Evolutionary conservation across 805 yeast genomes (phyloP).

Genomic region (Metschnikowia proteae): DNA sequence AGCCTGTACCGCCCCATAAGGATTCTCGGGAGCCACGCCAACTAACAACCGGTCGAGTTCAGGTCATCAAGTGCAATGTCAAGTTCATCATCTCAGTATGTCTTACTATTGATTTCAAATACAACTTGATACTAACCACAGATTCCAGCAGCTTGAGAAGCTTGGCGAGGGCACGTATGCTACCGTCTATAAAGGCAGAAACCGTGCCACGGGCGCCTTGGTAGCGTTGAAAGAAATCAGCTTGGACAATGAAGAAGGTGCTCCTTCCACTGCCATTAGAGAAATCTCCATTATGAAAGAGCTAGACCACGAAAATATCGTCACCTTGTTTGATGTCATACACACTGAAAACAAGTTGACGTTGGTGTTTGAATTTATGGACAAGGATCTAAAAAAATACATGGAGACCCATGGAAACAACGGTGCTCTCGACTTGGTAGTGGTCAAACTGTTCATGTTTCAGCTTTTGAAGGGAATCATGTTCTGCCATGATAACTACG

Average conservation of each 20-base stretch:
- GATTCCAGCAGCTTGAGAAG: conserved; percentile 64
- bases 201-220: conserved; percentile 77
- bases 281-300: conserved; percentile 96
- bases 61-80: conserved; percentile 25
- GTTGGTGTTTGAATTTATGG: conserved; percentile 89
- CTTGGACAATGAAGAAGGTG: conserved; percentile 94
- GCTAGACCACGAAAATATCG: conserved; percentile 87
- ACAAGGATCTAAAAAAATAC: conserved; percentile 86
- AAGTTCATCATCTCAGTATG: conserved; percentile 45
- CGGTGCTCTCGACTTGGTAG: conserved; percentile 68
- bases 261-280: conserved; percentile 96
- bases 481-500: conserved; percentile 81
- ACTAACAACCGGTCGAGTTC: background rate
- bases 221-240: conserved; percentile 95
- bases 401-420: conserved; percentile 83
- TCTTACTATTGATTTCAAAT: conserved; percentile 6
- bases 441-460: conserved; percentile 89
- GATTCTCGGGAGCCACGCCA: background rate
- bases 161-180: conserved; percentile 96
- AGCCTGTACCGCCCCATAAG: conserved; percentile 2
- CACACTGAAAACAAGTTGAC: conserved; percentile 96
- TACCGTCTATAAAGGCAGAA: conserved; percentile 94
- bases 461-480: conserved; percentile 86
- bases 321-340: conserved; percentile 88
- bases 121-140: conserved; percentile 16